Base-by-base conservation (phyloP, 163 green algal genomes). In the Coccomyxa subellipsoidea region DNA sequence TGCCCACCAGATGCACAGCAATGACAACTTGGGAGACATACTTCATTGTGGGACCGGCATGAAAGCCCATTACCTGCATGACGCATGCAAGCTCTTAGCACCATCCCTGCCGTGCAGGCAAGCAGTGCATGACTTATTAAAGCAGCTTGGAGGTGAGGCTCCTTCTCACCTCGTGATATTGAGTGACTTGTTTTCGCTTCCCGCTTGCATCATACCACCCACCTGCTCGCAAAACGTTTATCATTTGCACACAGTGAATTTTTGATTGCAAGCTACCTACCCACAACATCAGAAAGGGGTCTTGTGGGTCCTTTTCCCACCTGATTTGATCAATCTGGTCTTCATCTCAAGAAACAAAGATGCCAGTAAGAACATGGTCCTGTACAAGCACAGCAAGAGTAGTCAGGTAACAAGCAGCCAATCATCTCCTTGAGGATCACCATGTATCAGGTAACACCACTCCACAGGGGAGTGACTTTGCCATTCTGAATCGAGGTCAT, bases 331-430 rank as follows among this genome's bases (percentile, higher is more conserved):
- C 29, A 34, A n/a, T 6, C 66, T 27, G 21, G 66, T 34, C 27
- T 73, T 73, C 66, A 73, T 73, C 66, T 73, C 66, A 10, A 73
- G 29, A 73, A 35, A 73, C 66, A 73, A 23, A 23, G 66, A 32
- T 34, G 66, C 66, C 66, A 73, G 27, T 23, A 73, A 34, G 4
- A 34, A 73, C 66, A 73, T 73, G 4, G 66, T 73, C 66, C 66
- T 73, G 66, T 34, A 73, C 66, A 73, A 0, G 15, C 2, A 59
- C 10, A 23, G 47, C 21, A 59, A 1, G 23, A 7, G 47, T 18
- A 7, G 4, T 59, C 47, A 59, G 47, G n/a, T n/a, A n/a, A n/a
- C n/a, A n/a, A n/a, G n/a, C n/a, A n/a, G n/a, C n/a, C n/a, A n/a
- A n/a, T n/a, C n/a, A n/a, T n/a, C n/a, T n/a, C n/a, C n/a, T n/a